phyloP scores from a whole-genome alignment of 208 protist species.

The Chromosphaera perkinsii region DNA sequence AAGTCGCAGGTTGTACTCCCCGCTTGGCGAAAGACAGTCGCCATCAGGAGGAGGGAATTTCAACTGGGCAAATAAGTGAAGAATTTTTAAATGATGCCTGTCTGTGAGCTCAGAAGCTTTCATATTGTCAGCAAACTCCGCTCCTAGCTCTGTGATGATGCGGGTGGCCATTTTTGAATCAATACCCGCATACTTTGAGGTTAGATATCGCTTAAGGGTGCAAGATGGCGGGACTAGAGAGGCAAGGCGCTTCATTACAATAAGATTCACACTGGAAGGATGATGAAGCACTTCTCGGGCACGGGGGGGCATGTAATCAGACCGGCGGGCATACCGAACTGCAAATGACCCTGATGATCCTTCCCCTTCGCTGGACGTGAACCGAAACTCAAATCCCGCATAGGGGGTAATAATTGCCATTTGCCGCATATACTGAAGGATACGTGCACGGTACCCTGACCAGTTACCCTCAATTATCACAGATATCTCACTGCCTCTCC shows the following conservation, averaged over 20 bases:
- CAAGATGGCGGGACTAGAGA: conserved; percentile 5
- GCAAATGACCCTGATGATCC: conserved; percentile 7
- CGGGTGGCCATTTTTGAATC: not conserved
- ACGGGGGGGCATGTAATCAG: conserved; percentile 35
- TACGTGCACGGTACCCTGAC: conserved; percentile 26
- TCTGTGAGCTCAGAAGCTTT: not conserved
- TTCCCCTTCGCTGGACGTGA: not conserved
- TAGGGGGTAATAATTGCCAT: conserved; percentile 58
- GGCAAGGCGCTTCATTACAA: conserved; percentile 9
- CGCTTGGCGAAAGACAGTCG: conserved; percentile 35
- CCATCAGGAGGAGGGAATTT: no score
- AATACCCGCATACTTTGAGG: conserved; percentile 3
- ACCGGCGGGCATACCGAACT: conserved; percentile 34
- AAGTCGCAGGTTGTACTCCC: conserved; percentile 48
- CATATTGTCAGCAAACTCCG: not conserved
- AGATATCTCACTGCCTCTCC: conserved; percentile 36
- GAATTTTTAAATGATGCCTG: not conserved
- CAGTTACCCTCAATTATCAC: conserved; percentile 44
- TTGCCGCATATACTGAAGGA: conserved; percentile 47
- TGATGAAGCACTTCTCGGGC: conserved; percentile 40
- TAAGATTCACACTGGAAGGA: conserved; percentile 33
- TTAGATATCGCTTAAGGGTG: conserved; percentile 16
- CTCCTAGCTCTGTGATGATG: not conserved
- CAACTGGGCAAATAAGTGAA: conserved; percentile 7
- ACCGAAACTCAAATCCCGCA: conserved; percentile 30